A percentile compares a stretch with the other conserved stretches of the same genome.
Conservation (phyloP, 148 eudicot species). For the Rhododendron mucronatum region DNA sequence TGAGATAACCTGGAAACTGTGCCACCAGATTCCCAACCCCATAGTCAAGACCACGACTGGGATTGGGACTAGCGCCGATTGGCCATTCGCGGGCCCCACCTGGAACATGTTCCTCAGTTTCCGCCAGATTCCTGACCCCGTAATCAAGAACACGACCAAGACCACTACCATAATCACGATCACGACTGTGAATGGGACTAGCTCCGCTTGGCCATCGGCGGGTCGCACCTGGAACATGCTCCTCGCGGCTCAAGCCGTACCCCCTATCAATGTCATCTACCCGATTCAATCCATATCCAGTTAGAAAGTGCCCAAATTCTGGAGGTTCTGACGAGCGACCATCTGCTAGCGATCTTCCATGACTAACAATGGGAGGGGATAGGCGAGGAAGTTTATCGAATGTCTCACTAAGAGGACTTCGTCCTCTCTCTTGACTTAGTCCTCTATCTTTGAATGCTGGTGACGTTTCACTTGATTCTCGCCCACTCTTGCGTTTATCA, state of each 20-base stretch:
- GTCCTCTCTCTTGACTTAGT: neutral
- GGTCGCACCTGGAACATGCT: slow-evolving; percentile 10
- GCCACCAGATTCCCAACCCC: slow-evolving; percentile 5
- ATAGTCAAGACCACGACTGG: neutral
- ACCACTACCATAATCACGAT: neutral
- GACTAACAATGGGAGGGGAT: slow-evolving; percentile 18
- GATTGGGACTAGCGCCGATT: neutral
- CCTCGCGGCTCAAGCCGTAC: slow-evolving; percentile 10
- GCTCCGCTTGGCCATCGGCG: slow-evolving; percentile 4
- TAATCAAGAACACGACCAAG: neutral
- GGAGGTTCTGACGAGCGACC: neutral
- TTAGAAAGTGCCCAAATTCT: slow-evolving; percentile 2
- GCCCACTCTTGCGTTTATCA: neutral
- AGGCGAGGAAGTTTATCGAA: slow-evolving; percentile 15
- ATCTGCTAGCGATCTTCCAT: neutral
- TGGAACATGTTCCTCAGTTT: neutral
- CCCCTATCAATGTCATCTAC: slow-evolving; percentile 4
- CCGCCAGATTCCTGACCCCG: neutral
- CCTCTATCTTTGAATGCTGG: neutral
- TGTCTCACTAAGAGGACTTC: neutral
- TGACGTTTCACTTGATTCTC: neutral
- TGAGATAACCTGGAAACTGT: slow-evolving; percentile 10
- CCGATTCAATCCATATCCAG: slow-evolving; percentile 16
- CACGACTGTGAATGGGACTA: neutral
- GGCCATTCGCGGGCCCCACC: neutral